phyloP scores from a whole-genome alignment of 371 early-diverging fungal genomes.

The Umbelopsis sp. region DNA sequence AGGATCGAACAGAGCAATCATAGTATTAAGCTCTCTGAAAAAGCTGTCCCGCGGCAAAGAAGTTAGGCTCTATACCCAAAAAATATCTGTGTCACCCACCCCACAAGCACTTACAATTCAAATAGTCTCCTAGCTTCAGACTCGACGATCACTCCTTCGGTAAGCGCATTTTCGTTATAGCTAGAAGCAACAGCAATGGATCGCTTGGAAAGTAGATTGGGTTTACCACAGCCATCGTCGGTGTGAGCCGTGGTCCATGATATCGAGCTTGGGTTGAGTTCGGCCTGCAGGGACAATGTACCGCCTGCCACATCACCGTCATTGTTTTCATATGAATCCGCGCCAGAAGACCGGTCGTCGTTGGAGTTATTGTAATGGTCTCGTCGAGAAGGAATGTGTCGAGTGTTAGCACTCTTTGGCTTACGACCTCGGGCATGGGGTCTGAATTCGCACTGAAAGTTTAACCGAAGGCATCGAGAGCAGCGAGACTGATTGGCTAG shows the following conservation, averaged over 20 bases:
- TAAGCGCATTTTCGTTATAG: neutral
- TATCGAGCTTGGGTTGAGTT: neutral
- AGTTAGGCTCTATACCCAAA: neutral
- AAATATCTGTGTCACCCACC: neutral
- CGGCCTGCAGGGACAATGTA: neutral
- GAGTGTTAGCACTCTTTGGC: neutral
- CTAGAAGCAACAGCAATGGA: neutral
- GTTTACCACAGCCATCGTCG: neutral
- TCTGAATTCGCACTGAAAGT: slow-evolving; percentile 16
- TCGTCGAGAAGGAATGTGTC: neutral
- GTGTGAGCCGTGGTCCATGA: neutral
- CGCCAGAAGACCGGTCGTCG: neutral
- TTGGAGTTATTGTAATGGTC: neutral
- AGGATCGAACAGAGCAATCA: slow-evolving; percentile 7
- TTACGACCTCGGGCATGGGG: slow-evolving; percentile 11
- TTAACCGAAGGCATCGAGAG: neutral
- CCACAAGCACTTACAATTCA: neutral
- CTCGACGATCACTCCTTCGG: neutral
- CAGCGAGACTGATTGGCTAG: neutral
- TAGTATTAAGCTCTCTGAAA: slow-evolving; percentile 1
- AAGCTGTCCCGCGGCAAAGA: neutral
- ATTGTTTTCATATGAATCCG: neutral
- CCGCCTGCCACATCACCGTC: neutral
- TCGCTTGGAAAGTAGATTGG: neutral
- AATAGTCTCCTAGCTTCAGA: neutral